Conservation (phyloP, 805 yeast genomes). For the Wickerhamia fluorescens region DNA sequence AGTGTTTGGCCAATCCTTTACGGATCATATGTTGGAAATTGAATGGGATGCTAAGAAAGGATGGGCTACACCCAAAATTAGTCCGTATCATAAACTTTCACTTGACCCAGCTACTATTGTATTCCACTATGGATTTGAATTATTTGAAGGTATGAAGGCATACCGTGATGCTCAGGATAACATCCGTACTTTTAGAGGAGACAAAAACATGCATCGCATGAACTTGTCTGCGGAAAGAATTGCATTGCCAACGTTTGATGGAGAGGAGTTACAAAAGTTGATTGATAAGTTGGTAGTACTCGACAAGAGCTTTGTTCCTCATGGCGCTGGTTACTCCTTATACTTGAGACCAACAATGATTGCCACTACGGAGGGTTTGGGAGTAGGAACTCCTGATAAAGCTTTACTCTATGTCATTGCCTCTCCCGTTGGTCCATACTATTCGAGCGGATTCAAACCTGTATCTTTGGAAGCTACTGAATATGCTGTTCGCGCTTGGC, state of each 20-base stretch:
- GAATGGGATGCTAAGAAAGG: conserved; percentile 76
- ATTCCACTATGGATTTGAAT: conserved; percentile 90
- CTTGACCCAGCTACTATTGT: conserved; percentile 88
- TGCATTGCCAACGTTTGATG: conserved; percentile 80
- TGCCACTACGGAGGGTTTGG: conserved; percentile 85
- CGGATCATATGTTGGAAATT: conserved; percentile 82
- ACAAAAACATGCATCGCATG: conserved; percentile 88
- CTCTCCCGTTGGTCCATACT: conserved; percentile 97
- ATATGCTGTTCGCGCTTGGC: conserved; percentile 97
- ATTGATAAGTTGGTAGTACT: conserved; percentile 69
- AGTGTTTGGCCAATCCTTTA: conserved; percentile 49
- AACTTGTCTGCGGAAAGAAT: conserved; percentile 83
- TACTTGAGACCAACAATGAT: conserved; percentile 93
- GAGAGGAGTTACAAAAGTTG: conserved; percentile 65
- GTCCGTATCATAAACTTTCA: conserved; percentile 69
- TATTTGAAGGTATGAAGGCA: conserved; percentile 95
- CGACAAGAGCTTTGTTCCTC: conserved; percentile 76
- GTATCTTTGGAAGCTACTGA: conserved; percentile 92
- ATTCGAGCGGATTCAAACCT: conserved; percentile 92
- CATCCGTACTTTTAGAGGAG: conserved; percentile 81
- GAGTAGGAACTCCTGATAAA: conserved; percentile 75
- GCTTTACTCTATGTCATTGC: conserved; percentile 84
- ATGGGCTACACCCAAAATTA: conserved; percentile 85
- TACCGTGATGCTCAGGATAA: conserved; percentile 48
- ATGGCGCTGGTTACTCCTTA: conserved; percentile 81